Conservation (phyloP, 2,329 filamentous ascomycete genomes). For the Venturia carpophila region DNA sequence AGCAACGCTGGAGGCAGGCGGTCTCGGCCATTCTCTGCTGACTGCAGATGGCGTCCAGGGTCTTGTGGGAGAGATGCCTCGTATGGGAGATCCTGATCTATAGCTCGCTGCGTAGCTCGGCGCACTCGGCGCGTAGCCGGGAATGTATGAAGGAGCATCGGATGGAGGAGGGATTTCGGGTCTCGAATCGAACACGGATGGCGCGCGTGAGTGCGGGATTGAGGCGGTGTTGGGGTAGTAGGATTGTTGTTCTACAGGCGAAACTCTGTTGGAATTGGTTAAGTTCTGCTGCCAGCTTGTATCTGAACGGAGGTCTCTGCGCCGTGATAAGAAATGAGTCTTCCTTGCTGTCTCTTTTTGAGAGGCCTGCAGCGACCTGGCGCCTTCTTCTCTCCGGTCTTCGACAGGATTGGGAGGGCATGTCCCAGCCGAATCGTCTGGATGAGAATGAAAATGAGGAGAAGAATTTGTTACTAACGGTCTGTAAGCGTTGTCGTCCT, state of each 20-base stretch:
- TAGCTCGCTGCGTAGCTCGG: constrained; percentile 11
- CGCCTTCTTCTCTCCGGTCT: constrained; percentile 10
- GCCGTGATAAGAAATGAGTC: constrained; percentile 20
- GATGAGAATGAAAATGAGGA: constrained; percentile 24
- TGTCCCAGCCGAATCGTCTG: constrained; percentile 25
- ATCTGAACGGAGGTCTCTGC: constrained; percentile 10
- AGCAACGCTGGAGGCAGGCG: constrained; percentile 59
- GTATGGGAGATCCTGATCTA: constrained; percentile 45
- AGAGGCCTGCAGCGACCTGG: constrained; percentile 17
- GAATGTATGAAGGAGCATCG: constrained; percentile 56
- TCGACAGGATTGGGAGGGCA: not conserved
- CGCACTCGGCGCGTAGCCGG: constrained; percentile 38
- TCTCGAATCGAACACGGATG: constrained; percentile 44
- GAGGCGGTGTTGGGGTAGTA: constrained; percentile 43
- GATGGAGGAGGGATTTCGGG: constrained; percentile 48
- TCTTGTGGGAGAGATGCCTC: constrained; percentile 40
- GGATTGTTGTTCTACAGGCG: constrained; percentile 35
- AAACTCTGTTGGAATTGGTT: constrained; percentile 34
- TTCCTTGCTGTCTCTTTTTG: constrained; percentile 24
- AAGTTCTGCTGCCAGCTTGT: constrained; percentile 24
- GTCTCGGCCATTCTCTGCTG: constrained; percentile 58
- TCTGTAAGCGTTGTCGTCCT: constrained; percentile 35
- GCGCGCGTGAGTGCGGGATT: constrained; percentile 38
- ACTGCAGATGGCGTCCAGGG: constrained; percentile 46
- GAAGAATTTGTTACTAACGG: constrained; percentile 31